Evolutionary conservation across 2,329 filamentous ascomycete species (phyloP).

Genomic region (Stagonosporopsis chrysanthemi): DNA sequence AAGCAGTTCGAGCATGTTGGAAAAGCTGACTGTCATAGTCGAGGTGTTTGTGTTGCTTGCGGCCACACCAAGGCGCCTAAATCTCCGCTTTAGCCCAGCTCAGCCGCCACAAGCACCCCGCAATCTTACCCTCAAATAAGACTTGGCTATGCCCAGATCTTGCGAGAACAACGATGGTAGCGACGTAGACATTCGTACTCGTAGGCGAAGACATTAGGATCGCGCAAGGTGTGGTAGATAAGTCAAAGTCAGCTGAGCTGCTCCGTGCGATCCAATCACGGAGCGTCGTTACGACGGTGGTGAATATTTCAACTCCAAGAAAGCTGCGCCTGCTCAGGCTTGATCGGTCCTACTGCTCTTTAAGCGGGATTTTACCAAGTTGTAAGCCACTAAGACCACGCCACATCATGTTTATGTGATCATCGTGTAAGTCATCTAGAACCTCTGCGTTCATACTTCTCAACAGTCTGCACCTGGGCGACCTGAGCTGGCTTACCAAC

Average conservation of each 20-base stretch:
- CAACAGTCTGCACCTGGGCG: neutral
- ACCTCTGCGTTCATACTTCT: neutral
- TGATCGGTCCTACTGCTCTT: neutral
- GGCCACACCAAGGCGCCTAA: neutral
- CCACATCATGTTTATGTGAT: neutral
- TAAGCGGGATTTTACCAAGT: neutral
- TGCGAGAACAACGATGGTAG: neutral
- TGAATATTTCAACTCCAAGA: neutral
- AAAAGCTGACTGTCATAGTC: neutral
- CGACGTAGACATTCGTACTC: neutral
- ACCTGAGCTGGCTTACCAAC: neutral
- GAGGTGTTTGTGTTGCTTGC: neutral
- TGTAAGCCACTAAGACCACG: neutral
- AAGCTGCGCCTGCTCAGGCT: neutral
- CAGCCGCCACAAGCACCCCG: constrained; percentile 7
- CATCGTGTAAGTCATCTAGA: neutral
- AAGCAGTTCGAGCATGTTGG: neutral
- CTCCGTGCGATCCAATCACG: neutral
- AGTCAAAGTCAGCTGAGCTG: neutral
- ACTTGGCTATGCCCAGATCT: neutral
- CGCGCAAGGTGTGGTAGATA: neutral
- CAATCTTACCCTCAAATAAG: neutral
- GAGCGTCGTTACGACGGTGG: neutral
- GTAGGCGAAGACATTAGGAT: neutral
- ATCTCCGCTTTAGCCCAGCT: neutral